phyloP scores from a whole-genome alignment of 2,329 filamentous ascomycete genomes.

The Periconia macrospinosa region DNA sequence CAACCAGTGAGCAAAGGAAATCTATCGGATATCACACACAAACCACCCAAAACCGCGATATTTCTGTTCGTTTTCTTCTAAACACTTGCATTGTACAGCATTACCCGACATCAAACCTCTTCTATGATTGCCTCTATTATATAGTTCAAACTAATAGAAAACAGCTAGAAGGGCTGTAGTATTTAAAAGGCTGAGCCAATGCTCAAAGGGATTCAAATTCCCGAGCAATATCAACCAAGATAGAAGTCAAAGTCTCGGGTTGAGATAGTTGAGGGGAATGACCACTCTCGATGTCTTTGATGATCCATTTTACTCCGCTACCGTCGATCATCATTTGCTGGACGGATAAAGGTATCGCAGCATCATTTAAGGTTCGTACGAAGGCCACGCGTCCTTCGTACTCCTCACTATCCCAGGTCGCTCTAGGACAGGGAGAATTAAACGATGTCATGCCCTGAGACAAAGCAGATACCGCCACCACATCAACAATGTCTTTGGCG shows the following conservation, averaged over 20 bases:
- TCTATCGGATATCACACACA: too few species aligned
- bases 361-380: constrained; percentile 21
- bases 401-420: constrained; percentile 11
- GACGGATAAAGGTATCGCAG: constrained; percentile 19
- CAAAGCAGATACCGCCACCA: constrained; percentile 16
- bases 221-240: constrained; percentile 12
- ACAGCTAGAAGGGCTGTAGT: too few species aligned
- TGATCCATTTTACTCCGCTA: constrained; percentile 20
- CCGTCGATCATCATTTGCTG: constrained; percentile 24
- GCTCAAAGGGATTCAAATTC: constrained; percentile 7
- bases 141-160: too few species aligned
- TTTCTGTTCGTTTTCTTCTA: too few species aligned
- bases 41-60: too few species aligned
- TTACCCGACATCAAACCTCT: too few species aligned
- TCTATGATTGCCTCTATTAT: too few species aligned
- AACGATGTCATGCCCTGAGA: constrained; percentile 16
- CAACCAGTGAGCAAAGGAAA: too few species aligned
- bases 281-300: constrained; percentile 28
- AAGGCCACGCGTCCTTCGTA: constrained; percentile 11
- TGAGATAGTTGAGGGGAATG: constrained; percentile 43
- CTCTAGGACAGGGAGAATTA: constrained; percentile 9
- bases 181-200: too few species aligned
- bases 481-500: constrained; percentile 9
- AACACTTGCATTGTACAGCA: too few species aligned
- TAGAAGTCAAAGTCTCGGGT: constrained; percentile 29